Conservation (phyloP, 129 eudicot genomes). For the Flaveria brownii region DNA sequence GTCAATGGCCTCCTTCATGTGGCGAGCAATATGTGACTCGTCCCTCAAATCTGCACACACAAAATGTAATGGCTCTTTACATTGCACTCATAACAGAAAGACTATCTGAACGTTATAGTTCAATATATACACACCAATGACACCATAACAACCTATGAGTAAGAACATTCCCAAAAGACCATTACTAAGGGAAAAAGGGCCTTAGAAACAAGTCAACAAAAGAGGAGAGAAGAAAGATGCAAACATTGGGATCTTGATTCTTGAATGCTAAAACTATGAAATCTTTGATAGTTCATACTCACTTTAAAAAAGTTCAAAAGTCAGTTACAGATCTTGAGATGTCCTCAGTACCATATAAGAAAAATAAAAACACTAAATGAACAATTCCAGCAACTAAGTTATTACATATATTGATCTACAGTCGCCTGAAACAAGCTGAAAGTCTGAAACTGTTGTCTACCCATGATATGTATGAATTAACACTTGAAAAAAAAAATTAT, state of each 20-base stretch:
- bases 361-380: background rate
- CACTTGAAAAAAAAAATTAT: background rate
- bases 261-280: background rate
- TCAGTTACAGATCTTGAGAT: background rate
- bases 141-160: background rate
- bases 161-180: background rate
- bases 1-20: slow-evolving; percentile 24
- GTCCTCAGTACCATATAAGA: background rate
- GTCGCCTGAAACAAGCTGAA: background rate
- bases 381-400: background rate
- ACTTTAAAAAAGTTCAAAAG: background rate
- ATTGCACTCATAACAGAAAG: background rate
- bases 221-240: background rate
- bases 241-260: background rate
- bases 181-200: background rate
- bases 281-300: background rate
- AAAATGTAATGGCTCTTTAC: background rate
- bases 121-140: background rate
- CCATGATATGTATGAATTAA: background rate
- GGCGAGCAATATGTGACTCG: slow-evolving; percentile 18
- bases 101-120: background rate
- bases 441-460: background rate
- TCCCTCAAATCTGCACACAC: slow-evolving; percentile 39
- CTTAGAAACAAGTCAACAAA: background rate
- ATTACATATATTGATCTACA: background rate